phyloP scores from a whole-genome alignment of 2,329 filamentous ascomycete species.

The Dichotomopilus funicola region DNA sequence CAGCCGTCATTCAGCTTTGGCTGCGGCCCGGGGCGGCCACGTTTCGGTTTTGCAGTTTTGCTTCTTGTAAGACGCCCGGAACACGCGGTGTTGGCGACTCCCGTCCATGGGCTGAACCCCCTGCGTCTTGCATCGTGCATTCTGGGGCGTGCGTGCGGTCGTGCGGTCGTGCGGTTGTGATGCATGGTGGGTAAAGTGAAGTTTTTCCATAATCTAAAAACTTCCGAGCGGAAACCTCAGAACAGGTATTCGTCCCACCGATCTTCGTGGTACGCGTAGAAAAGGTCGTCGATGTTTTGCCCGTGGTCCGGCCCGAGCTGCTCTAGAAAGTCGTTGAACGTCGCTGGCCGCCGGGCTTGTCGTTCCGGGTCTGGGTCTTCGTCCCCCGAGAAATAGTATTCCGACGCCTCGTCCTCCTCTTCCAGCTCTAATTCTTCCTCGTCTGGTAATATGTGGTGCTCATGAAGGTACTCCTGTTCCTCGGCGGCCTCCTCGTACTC shows the following conservation, averaged over 20 bases:
- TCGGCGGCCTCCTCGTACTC: constrained; percentile 10
- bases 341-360: constrained; percentile 22
- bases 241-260: constrained; percentile 28
- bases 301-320: constrained; percentile 24
- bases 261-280: constrained; percentile 26
- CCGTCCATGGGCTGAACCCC: no score
- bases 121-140: no score
- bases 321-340: constrained; percentile 24
- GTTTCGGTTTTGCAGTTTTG: no score
- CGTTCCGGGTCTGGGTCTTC: constrained; percentile 25
- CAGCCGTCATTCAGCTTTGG: no score
- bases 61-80: no score
- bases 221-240: constrained; percentile 1
- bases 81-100: no score
- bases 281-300: constrained; percentile 24
- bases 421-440: constrained; percentile 22
- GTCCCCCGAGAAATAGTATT: constrained; percentile 26
- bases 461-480: background rate
- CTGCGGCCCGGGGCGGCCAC: no score
- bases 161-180: no score
- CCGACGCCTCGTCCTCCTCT: constrained; percentile 26
- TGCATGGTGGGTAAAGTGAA: no score
- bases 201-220: no score
- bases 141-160: no score
- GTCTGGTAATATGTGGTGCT: background rate